Base-by-base conservation (phyloP, 441 rosid genomes). In the Rhodomyrtus psidioides region DNA sequence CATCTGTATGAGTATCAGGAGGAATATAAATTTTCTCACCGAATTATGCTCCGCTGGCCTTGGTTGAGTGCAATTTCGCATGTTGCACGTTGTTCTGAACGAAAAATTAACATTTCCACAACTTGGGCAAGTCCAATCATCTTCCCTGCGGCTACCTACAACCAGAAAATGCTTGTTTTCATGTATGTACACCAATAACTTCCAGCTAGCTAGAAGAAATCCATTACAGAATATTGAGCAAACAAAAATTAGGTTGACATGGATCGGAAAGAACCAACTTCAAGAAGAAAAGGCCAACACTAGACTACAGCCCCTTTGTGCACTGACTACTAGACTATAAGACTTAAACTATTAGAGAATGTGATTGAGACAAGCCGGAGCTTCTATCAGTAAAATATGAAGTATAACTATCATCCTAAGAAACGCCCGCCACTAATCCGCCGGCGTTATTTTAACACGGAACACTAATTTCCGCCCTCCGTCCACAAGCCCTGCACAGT, bases 71-170 rank as follows among this genome's bases (percentile, higher is more conserved):
- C 99, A 97, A 88, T 96, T 97, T 53, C 98, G 99, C 99, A 97
- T 97, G 87, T 97, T 97, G 88, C 99, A 97, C 76, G 99, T 96
- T 54, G 98, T 97, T 93, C 99, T 92, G 86, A 97, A 97, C 13
- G 99, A 95, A 89, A 97, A 97, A 83, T 97, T 97, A 86, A 96
- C 99, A 89, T 97, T 97, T 83, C 98, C 97, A 87, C 99, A 97
- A 86, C 98, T 97, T 15, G 99, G 98, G 56, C 99, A 97, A 53
- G 98, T 96, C 99, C 99, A 98, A 87, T 98, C 99, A 91, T 96
- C 99, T 88, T 98, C 99, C 91, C 99, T 94, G 17, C 99, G 96
- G 81, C 99, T 94, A 56, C 99, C 99, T 97, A 85, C 34, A 81
- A 70, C 83, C 49, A 75, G 49, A 85, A 60, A 15, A 81, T 53